Conservation (phyloP, 2,329 filamentous ascomycete species). For the Botryotinia convoluta region DNA sequence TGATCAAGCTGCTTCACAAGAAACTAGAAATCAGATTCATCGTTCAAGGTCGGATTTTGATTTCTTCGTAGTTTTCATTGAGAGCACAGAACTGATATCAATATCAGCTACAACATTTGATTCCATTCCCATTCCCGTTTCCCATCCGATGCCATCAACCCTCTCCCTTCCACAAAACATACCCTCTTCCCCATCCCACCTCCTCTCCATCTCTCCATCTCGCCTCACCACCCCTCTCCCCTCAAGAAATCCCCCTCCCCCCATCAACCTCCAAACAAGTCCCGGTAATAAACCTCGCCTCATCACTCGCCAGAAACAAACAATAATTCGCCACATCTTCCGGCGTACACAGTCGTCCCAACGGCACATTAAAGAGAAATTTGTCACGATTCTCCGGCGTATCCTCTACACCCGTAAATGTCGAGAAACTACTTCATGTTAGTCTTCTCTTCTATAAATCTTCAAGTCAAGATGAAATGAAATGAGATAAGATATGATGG, state of each 20-base stretch:
- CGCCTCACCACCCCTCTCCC: not conserved
- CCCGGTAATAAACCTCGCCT: constrained; percentile 69
- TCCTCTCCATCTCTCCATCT: too few relatives aligned
- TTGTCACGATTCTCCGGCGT: constrained; percentile 58
- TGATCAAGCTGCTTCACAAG: not conserved
- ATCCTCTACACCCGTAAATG: constrained; percentile 59
- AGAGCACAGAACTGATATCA: not conserved
- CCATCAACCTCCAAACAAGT: constrained; percentile 67
- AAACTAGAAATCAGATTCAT: not conserved
- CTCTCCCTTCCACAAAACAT: not conserved
- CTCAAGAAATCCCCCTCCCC: constrained; percentile 41
- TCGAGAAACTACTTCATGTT: constrained; percentile 30
- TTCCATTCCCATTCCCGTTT: not conserved
- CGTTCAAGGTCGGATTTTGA: not conserved
- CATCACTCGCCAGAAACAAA: constrained; percentile 68
- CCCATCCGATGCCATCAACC: not conserved
- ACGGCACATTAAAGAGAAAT: constrained; percentile 53
- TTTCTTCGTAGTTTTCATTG: not conserved
- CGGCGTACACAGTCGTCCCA: constrained; percentile 55
- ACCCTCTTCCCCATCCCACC: not conserved
- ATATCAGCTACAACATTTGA: not conserved
- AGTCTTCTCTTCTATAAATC: not conserved
- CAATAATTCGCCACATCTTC: constrained; percentile 69
- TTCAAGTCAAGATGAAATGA: constrained; percentile 21
- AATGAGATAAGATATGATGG: not conserved